phyloP scores from a whole-genome alignment of 73 alveolate genomes.

The Uronychia setigera region DNA sequence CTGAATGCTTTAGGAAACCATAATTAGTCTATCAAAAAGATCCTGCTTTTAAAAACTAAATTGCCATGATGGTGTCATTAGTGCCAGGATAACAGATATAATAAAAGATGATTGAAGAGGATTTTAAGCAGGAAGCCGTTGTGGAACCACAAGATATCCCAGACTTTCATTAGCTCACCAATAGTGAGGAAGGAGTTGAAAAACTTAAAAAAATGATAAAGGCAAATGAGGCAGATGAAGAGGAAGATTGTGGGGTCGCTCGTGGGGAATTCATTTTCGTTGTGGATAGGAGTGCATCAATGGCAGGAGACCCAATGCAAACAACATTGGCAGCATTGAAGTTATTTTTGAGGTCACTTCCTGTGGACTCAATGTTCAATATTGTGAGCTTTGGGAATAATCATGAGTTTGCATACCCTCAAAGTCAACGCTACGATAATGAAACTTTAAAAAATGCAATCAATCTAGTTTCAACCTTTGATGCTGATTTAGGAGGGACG shows the following conservation, averaged over 20 bases:
- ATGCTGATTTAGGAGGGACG: constrained; percentile 96
- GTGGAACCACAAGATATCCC: no score
- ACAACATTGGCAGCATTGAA: constrained; percentile 76
- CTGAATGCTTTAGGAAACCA: no score
- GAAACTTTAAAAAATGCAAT: constrained; percentile 65
- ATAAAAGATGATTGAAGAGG: no score
- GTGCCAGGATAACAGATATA: no score
- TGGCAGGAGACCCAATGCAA: constrained; percentile 73
- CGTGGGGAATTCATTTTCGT: constrained; percentile 65
- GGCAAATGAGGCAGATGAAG: background rate
- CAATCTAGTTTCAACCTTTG: constrained; percentile 35
- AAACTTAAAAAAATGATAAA: background rate
- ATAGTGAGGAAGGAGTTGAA: no score
- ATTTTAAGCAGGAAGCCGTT: no score
- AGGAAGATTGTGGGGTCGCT: background rate
- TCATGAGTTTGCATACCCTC: constrained; percentile 36
- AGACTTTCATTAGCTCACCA: no score
- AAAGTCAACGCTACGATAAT: constrained; percentile 42
- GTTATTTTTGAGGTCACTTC: constrained; percentile 77
- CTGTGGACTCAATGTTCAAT: constrained; percentile 77
- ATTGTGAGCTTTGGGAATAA: constrained; percentile 78
- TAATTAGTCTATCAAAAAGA: no score
- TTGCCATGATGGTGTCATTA: no score
- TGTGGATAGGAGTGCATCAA: constrained; percentile 90
- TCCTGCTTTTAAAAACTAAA: no score